Evolutionary conservation across 2,329 filamentous ascomycete genomes (phyloP).

Genomic region (Xylaria sp.): DNA sequence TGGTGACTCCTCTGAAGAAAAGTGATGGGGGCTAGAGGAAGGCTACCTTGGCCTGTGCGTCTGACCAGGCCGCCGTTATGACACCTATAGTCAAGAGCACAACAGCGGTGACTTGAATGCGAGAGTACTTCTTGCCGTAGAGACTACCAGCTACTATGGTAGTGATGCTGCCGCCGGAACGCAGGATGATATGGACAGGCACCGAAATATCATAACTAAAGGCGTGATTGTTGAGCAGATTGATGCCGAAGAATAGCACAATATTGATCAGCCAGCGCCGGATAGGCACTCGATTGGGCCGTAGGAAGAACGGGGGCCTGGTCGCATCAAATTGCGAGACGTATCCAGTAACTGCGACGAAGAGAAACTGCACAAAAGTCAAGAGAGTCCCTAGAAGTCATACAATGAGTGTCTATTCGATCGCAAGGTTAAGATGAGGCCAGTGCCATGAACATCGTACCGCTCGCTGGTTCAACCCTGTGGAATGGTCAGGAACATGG

Average conservation of each 20-base stretch:
- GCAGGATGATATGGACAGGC: slow-evolving; percentile 93
- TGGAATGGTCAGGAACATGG: slow-evolving; percentile 30
- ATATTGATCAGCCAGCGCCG: slow-evolving; percentile 89
- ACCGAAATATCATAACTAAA: slow-evolving; percentile 98
- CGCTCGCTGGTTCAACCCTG: slow-evolving; percentile 83
- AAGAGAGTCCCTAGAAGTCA: slow-evolving; percentile 71
- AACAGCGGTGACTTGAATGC: slow-evolving; percentile 81
- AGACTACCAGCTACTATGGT: slow-evolving; percentile 91
- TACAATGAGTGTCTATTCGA: slow-evolving; percentile 26
- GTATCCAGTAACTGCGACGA: slow-evolving; percentile 80
- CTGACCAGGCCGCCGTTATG: slow-evolving; percentile 85
- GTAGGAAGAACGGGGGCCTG: slow-evolving; percentile 73
- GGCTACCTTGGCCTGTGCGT: slow-evolving; percentile 79
- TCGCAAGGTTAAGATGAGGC: slow-evolving; percentile 10
- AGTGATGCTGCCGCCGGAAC: slow-evolving; percentile 93
- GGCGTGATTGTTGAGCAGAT: slow-evolving; percentile 95
- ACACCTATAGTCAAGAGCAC: slow-evolving; percentile 84
- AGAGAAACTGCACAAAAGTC: slow-evolving; percentile 87
- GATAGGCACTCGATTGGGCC: slow-evolving; percentile 79
- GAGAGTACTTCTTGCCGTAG: slow-evolving; percentile 83
- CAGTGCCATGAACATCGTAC: slow-evolving; percentile 51
- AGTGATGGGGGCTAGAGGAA: neutral
- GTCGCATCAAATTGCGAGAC: slow-evolving; percentile 74
- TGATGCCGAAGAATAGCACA: slow-evolving; percentile 88
- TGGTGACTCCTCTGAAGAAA: neutral